phyloP scores from a whole-genome alignment of 306 rosid genomes.

The Medicago arabica region DNA sequence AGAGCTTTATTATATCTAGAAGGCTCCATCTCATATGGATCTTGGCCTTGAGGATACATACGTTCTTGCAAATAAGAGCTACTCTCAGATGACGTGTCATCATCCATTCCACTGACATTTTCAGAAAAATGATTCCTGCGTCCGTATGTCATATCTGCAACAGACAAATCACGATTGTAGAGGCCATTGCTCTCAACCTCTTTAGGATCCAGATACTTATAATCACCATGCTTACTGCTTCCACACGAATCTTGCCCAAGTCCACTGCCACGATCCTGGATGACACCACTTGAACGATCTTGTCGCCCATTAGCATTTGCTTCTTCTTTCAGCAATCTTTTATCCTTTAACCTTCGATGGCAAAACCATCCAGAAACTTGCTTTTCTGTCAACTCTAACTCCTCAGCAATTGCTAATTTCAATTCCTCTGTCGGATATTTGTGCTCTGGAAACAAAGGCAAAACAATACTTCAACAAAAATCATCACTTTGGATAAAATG shows the following conservation, averaged over 20 bases:
- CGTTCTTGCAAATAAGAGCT: conserved; percentile 78
- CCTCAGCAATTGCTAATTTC: conserved; percentile 73
- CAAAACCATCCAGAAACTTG: conserved; percentile 99
- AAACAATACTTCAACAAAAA: conserved; percentile 28
- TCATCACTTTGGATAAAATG: conserved; percentile 25
- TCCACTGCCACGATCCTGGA: conserved; percentile 94
- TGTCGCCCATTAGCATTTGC: conserved; percentile 73
- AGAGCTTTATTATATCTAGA: conserved; percentile 67
- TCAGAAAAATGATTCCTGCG: conserved; percentile 55
- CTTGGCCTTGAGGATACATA: conserved; percentile 65
- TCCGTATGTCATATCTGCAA: conserved; percentile 57
- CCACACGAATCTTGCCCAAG: conserved; percentile 98
- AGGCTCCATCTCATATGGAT: conserved; percentile 66
- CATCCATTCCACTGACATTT: conserved; percentile 62
- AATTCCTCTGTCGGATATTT: conserved; percentile 94
- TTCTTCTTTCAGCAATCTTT: conserved; percentile 70
- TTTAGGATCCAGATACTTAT: conserved; percentile 77
- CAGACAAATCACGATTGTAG: conserved; percentile 60
- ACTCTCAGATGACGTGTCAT: conserved; percentile 90
- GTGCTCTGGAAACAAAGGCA: conserved; percentile 62
- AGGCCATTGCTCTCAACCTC: conserved; percentile 93
- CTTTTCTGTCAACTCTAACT: conserved; percentile 84
- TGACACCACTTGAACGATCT: conserved; percentile 88
- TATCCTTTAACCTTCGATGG: conserved; percentile 96
- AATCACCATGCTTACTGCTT: conserved; percentile 88